Evolutionary conservation across 179 eudicot species (phyloP).

Genomic region (Silene coronaria): DNA sequence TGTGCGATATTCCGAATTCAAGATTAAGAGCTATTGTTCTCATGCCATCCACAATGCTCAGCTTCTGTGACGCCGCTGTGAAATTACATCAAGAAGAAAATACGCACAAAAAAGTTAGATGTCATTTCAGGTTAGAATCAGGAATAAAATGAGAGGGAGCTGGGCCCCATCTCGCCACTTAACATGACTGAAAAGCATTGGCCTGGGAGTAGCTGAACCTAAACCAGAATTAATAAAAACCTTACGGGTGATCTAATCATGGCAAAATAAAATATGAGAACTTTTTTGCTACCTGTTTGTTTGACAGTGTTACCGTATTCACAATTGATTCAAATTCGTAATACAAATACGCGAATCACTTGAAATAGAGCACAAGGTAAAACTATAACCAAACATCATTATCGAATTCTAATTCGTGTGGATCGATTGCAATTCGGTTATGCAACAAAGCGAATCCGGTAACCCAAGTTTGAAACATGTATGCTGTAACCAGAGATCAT

Average conservation of each 20-base stretch:
- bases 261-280: background rate
- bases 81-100: conserved; percentile 23
- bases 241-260: background rate
- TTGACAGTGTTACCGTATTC: no score
- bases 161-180: background rate
- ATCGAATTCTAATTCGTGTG: no score
- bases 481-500: background rate
- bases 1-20: conserved; percentile 90
- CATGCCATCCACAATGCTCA: conserved; percentile 83
- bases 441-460: no score
- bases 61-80: conserved; percentile 51
- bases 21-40: conserved; percentile 94
- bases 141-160: conserved; percentile 7
- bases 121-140: background rate
- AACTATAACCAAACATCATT: no score
- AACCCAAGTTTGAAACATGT: background rate
- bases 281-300: background rate
- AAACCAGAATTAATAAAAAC: background rate
- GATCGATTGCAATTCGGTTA: no score
- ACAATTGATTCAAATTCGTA: no score
- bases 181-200: background rate
- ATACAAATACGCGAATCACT: no score
- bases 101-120: conserved; percentile 10
- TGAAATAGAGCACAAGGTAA: no score
- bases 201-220: background rate